Evolutionary conservation across 805 yeast genomes (phyloP), one percentile per base, ranked within the genome.

Genomic region (Candida andamanensis): DNA sequence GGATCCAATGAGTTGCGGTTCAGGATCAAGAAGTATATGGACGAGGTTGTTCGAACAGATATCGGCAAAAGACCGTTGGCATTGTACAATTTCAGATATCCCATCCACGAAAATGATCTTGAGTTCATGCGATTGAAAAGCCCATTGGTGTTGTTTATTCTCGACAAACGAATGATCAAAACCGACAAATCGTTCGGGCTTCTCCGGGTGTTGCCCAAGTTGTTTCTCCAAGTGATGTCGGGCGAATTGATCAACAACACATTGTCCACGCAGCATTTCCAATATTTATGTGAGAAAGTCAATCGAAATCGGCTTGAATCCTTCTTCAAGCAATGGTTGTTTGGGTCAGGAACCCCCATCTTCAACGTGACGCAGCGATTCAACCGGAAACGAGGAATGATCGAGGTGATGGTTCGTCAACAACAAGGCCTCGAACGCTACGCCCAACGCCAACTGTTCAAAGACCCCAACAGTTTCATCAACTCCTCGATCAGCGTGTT

Each of bases 291-390:
- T 56, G 99, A 92, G 52, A 83, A 87, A 45, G 97, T 92, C 6
- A 85, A 90, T 36, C 86, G 90, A 44, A 84, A 79, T 46, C 78
- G 84, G 40, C 65, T 92, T 6, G 95, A 85, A 27, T 47, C 67
- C 1, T 92, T 92, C 49, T 92, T 92, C 58, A 80, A 78, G 44
- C 95, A 94, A 53, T 92, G 99, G 99, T 83, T 92, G 2, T 77
- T 68, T 55, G 85, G 92, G 3, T 67, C 83, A 1, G 97, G 97
- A 4, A 83, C 83, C 14, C 99, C 99, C 1, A 72, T 80, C 2
- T 85, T 92, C 52, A 68, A 87, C 37, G 81, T 92, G 7, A 83
- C 95, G 0, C 99, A 92, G 52, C 71, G 86, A 34, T 92, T 92
- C 60, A 92, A 92, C 61, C 87, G 86, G 51, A 92, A 92, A 56